phyloP scores from a whole-genome alignment of 2,329 filamentous ascomycete species.

The Pleurostoma richardsiae region DNA sequence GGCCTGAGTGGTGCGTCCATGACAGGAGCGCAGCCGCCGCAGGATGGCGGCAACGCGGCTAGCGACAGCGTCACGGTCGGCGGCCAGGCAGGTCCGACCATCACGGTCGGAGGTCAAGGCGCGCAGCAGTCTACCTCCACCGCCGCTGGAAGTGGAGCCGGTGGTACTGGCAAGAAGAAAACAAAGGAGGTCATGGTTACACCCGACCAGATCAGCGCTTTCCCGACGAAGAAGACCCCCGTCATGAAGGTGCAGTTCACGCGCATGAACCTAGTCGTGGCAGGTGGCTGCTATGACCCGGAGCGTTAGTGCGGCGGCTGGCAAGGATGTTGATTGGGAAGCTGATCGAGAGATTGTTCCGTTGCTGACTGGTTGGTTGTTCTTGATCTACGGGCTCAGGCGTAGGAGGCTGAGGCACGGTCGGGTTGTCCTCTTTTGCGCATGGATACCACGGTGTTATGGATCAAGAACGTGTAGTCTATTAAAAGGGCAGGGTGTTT shows the following conservation, averaged over 20 bases:
- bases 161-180: constrained; percentile 59
- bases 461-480: too few relatives aligned
- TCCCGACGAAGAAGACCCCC: constrained; percentile 92
- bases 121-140: constrained; percentile 33
- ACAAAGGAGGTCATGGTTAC: constrained; percentile 86
- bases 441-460: too few relatives aligned
- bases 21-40: constrained; percentile 17
- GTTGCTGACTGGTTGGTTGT: not conserved
- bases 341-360: not conserved
- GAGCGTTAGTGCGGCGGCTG: constrained; percentile 27
- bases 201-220: constrained; percentile 90
- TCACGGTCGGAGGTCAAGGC: constrained; percentile 37
- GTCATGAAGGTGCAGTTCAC: constrained; percentile 93
- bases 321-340: not conserved
- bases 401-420: too few relatives aligned
- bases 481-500: too few relatives aligned
- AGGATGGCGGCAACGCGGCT: constrained; percentile 25
- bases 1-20: constrained; percentile 16
- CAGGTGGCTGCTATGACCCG: constrained; percentile 67
- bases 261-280: constrained; percentile 88
- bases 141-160: constrained; percentile 17
- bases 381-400: not conserved
- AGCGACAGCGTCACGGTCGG: constrained; percentile 34
- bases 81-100: constrained; percentile 25
- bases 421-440: too few relatives aligned